phyloP scores from a whole-genome alignment of 2,329 filamentous ascomycete genomes.

The Myrmaecium sp. region DNA sequence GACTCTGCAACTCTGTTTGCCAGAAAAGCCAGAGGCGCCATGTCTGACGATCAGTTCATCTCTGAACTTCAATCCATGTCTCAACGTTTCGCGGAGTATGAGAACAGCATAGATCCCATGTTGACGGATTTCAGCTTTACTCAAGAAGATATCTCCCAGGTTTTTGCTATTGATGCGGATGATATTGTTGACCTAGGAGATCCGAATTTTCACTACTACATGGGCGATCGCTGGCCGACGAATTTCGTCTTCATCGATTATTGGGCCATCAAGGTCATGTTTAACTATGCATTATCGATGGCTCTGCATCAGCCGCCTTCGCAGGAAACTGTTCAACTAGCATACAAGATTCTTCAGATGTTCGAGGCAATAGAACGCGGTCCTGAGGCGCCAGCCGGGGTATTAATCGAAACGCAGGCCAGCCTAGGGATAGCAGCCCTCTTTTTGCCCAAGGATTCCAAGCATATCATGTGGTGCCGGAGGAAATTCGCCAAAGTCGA shows the following conservation, averaged over 20 bases:
- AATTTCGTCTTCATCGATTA: constrained; percentile 65
- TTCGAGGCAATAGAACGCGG: constrained; percentile 65
- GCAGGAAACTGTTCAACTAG: constrained; percentile 41
- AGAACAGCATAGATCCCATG: constrained; percentile 38
- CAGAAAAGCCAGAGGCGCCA: constrained; percentile 44
- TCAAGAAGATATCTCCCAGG: constrained; percentile 45
- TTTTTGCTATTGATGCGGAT: constrained; percentile 35
- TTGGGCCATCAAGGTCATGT: constrained; percentile 65
- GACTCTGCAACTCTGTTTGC: constrained; percentile 70
- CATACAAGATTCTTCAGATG: constrained; percentile 56
- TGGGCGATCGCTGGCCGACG: constrained; percentile 52
- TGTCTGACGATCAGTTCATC: constrained; percentile 47
- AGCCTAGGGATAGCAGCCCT: constrained; percentile 59
- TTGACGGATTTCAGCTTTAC: constrained; percentile 45
- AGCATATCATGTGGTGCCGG: constrained; percentile 63
- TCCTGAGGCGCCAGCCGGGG: constrained; percentile 52
- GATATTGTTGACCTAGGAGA: constrained; percentile 62
- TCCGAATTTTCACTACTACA: constrained; percentile 47
- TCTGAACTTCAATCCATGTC: constrained; percentile 35
- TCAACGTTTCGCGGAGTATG: constrained; percentile 26
- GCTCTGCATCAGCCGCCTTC: constrained; percentile 33
- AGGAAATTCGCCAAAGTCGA: constrained; percentile 67
- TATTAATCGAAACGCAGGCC: constrained; percentile 56
- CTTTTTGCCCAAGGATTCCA: constrained; percentile 60
- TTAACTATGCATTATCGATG: constrained; percentile 52